Evolutionary conservation across 2,329 filamentous ascomycete species (phyloP), one percentile per base, ranked within the genome.

Genomic region (Venturia carpophila): DNA sequence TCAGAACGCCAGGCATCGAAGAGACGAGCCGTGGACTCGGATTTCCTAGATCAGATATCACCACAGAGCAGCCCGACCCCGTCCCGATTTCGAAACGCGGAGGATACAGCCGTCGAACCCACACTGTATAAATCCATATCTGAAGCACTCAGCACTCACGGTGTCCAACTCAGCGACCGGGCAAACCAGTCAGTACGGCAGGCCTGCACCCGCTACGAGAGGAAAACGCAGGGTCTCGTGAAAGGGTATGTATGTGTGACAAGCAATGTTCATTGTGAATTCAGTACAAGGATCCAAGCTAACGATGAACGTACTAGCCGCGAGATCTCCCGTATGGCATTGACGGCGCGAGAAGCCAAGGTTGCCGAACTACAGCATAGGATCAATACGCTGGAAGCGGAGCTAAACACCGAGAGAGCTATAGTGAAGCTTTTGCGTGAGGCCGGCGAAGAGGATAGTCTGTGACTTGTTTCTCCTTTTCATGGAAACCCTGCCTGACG

Each of bases 291-390:
- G 5, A 27, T 21, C 34, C 1, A 42, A 42, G 21, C 52, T 64
- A 24, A 56, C 52, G 3, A 34, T 34, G 13, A 4, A 45, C n/a
- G 3, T 17, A 7, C 37, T 34, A 65, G 64, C 5, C 79, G 89
- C 2, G 88, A 93, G 67, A 82, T 87, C 7, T 81, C 83, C 3
- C 77, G 89, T n/a, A 73, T 83, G 10, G 83, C 82, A 4, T 71
- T 90, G 42, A 86, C 84, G 71, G 79, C 80, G 5, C 87, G 86
- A 68, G 87, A 93, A 78, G 75, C 84, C 72, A 77, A 86, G 76
- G 78, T 88, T 73, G 75, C 81, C 74, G 79, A 89, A 74, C 76
- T 96, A 76, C 82, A 87, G 78, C 78, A 89, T 72, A 77, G 87
- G 69, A 79, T 95, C 80, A 75, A 74, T 5, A 76, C 75, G 15